Evolutionary conservation across 768 basidiomycete species (phyloP).

Genomic region (Ramaria rubella): DNA sequence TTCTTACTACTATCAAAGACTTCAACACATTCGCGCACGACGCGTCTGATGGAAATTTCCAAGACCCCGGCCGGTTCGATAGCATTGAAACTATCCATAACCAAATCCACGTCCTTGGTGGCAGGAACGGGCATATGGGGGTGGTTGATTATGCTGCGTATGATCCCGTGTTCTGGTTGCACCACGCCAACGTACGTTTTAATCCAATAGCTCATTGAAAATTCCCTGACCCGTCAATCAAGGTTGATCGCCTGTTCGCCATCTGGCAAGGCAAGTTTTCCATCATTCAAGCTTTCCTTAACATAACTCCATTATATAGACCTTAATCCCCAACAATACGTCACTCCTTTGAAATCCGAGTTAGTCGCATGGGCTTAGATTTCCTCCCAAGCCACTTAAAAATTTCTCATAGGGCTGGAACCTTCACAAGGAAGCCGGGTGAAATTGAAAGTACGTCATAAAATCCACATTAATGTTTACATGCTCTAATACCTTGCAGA

Average conservation of each 20-base stretch:
- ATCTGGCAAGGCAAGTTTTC: conserved; percentile 33
- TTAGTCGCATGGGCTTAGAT: conserved; percentile 9
- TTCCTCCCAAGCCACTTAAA: conserved; percentile 16
- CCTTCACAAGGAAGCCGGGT: conserved; percentile 21
- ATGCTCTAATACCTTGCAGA: background rate
- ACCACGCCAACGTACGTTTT: conserved; percentile 27
- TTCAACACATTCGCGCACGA: conserved; percentile 11
- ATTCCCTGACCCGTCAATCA: conserved; percentile 15
- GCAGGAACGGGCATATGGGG: conserved; percentile 39
- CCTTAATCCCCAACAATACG: conserved; percentile 37
- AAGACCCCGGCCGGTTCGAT: background rate
- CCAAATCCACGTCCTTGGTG: conserved; percentile 33
- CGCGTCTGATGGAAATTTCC: conserved; percentile 4
- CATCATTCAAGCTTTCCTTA: background rate
- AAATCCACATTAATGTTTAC: background rate
- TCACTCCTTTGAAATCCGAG: conserved; percentile 20
- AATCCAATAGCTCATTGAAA: background rate
- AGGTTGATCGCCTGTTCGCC: conserved; percentile 47
- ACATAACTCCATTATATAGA: conserved; percentile 17
- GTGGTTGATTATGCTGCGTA: conserved; percentile 30
- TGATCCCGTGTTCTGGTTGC: conserved; percentile 50
- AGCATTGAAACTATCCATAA: conserved; percentile 44
- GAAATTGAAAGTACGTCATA: conserved; percentile 24
- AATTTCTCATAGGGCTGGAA: conserved; percentile 28
- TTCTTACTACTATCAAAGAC: conserved; percentile 1